Evolutionary conservation across 768 basidiomycete species (phyloP), one percentile per base, ranked within the genome.

Genomic region (Mrakia hoshinonis): DNA sequence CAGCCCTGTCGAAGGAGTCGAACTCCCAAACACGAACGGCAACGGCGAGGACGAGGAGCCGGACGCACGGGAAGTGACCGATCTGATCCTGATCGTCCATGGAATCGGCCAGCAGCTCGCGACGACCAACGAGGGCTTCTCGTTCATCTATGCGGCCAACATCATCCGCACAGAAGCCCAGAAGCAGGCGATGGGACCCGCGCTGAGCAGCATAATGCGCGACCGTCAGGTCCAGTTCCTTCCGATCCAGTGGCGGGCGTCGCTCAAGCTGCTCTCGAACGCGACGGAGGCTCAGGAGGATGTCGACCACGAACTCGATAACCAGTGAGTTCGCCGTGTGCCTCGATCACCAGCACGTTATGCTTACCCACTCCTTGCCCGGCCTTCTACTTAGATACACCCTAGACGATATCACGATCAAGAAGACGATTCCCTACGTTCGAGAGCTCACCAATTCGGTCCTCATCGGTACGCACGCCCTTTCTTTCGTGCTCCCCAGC

Each of bases 81-180:
- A 82, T 74, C 76, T 82, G 29, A 81, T 82, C n/a, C 74, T 83
- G 63, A 78, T 83, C 64, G 77, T 83, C 15, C 82, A 83, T 75
- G 82, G 82, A 2, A 83, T 83, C 34, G 82, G 81, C 39, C 75
- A 54, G 58, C 46, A 67, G 43, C 51, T 72, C 36, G 70, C 70
- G 2, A 26, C 64, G 43, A 67, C 70, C 22, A 36, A 82, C 70
- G 81, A 83, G 71, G 77, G 78, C 4, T 82, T 81, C 75, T 81
- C 81, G 74, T 83, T 83, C 73, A 79, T 82, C 20, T 82, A 73
- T 64, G 75, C 72, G 7, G 24, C 63, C 54, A 60, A 60, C 51
- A 55, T 18, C 9, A 39, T 47, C 2, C 66, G 75, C 29, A 75
- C 52, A 15, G 54, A 51, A 62, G 68, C 60, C 0, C 73, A 81